phyloP scores from a whole-genome alignment of 140 eudicot species.

The Oenanthe javanica region DNA sequence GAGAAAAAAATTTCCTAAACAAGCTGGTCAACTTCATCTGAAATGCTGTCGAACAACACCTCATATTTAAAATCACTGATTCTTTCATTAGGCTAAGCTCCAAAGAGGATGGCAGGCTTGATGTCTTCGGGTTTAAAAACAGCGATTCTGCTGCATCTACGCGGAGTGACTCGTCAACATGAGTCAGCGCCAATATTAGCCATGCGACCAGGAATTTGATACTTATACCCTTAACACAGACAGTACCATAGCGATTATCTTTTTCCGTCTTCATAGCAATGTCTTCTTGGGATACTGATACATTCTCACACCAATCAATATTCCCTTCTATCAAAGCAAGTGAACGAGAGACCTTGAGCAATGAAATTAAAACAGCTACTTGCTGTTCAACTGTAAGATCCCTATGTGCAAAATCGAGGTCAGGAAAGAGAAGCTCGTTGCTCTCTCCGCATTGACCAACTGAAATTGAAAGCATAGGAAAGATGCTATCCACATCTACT shows the following conservation, averaged over 20 bases:
- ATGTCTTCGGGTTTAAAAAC: constrained; percentile 86
- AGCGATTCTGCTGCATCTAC: constrained; percentile 91
- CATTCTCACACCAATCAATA: constrained; percentile 50
- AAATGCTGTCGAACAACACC: constrained; percentile 88
- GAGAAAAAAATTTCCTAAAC: constrained; percentile 86
- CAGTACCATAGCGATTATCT: constrained; percentile 34
- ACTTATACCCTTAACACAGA: constrained; percentile 56
- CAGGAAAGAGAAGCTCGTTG: constrained; percentile 22
- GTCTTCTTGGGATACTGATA: constrained; percentile 19
- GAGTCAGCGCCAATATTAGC: constrained; percentile 77
- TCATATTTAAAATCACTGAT: constrained; percentile 88
- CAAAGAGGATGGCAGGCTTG: constrained; percentile 84
- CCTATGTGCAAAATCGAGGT: constrained; percentile 28
- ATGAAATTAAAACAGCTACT: constrained; percentile 83
- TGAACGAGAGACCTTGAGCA: constrained; percentile 79
- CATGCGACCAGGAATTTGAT: constrained; percentile 65
- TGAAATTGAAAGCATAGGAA: constrained; percentile 69
- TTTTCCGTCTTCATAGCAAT: constrained; percentile 16
- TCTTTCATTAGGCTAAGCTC: constrained; percentile 85
- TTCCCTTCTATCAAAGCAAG: constrained; percentile 96
- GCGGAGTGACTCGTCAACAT: constrained; percentile 87
- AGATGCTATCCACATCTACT: constrained; percentile 79
- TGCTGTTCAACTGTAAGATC: constrained; percentile 56
- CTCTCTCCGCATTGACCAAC: constrained; percentile 41
- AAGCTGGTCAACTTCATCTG: constrained; percentile 93